phyloP scores from a whole-genome alignment of 805 yeast genomes.

The Kodamaea laetipori region DNA sequence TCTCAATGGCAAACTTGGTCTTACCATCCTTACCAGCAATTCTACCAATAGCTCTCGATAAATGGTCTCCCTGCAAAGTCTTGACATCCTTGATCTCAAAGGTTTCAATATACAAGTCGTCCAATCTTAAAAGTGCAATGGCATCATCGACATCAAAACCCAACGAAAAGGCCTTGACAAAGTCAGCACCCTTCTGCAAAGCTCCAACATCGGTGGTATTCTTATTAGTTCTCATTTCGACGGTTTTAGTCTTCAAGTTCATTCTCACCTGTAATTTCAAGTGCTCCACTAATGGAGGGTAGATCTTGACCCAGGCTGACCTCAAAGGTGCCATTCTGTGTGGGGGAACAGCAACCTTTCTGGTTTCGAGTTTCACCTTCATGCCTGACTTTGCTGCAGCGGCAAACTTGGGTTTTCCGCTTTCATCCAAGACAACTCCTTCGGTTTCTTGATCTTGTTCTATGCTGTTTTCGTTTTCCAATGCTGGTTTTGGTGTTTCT shows the following conservation, averaged over 20 bases:
- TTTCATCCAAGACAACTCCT: conserved; percentile 70
- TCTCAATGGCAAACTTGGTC: conserved; percentile 97
- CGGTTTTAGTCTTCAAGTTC: conserved; percentile 86
- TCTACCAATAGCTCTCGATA: conserved; percentile 98
- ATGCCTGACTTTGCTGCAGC: conserved; percentile 65
- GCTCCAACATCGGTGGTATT: conserved; percentile 91
- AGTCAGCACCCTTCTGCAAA: conserved; percentile 96
- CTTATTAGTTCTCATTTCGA: conserved; percentile 81
- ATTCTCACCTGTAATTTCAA: conserved; percentile 93
- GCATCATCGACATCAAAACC: conserved; percentile 98
- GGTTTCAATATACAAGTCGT: conserved; percentile 94
- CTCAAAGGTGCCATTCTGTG: conserved; percentile 95
- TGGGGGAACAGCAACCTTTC: conserved; percentile 94
- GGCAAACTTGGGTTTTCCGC: conserved; percentile 84
- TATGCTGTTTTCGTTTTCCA: conserved; percentile 10
- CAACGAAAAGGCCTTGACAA: conserved; percentile 89
- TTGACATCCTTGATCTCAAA: conserved; percentile 97
- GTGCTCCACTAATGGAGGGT: conserved; percentile 95
- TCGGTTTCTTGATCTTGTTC: conserved; percentile 19
- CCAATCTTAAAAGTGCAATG: conserved; percentile 88
- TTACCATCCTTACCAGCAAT: conserved; percentile 99
- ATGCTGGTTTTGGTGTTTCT: conserved; percentile 14
- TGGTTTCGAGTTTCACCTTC: conserved; percentile 76
- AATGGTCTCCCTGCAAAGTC: conserved; percentile 92
- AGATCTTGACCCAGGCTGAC: conserved; percentile 87